Percentiles rank a stretch among this genome's conserved stretches.
phyloP scores from a whole-genome alignment of 306 rosid genomes.

The Corylus avellana region DNA sequence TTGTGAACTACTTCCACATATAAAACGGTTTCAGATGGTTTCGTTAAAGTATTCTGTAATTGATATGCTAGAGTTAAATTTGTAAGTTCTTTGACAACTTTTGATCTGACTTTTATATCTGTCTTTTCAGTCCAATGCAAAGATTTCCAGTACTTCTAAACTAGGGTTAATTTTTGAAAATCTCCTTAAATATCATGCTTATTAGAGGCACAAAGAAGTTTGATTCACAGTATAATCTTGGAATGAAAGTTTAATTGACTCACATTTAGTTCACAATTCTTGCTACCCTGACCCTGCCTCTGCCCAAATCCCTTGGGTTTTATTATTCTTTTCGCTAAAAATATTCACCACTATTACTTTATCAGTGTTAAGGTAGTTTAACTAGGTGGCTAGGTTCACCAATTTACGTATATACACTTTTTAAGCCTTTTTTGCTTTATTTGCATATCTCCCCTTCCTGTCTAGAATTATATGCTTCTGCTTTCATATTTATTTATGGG shows the following conservation, averaged over 20 bases:
- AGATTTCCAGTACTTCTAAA: background rate
- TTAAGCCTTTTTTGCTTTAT: background rate
- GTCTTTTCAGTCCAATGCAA: background rate
- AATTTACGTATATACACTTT: background rate
- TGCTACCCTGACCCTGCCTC: constrained; percentile 3
- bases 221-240: background rate
- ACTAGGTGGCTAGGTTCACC: background rate
- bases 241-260: background rate
- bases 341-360: background rate
- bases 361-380: constrained; percentile 12
- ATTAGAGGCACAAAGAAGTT: background rate
- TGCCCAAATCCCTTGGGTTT: constrained; percentile 11
- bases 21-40: background rate
- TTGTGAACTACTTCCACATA: background rate
- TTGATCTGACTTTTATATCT: too few species aligned
- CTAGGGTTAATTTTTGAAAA: background rate
- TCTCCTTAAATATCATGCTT: background rate
- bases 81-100: background rate
- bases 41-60: background rate
- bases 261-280: background rate
- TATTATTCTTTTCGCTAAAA: background rate
- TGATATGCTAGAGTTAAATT: background rate
- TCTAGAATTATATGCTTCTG: background rate
- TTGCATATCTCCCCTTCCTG: background rate
- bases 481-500: background rate